A percentile compares a stretch with the other conserved stretches of the same genome.
Evolutionary conservation across 2,329 filamentous ascomycete genomes (phyloP).

Genomic region (Ophioceras dolichostomum): DNA sequence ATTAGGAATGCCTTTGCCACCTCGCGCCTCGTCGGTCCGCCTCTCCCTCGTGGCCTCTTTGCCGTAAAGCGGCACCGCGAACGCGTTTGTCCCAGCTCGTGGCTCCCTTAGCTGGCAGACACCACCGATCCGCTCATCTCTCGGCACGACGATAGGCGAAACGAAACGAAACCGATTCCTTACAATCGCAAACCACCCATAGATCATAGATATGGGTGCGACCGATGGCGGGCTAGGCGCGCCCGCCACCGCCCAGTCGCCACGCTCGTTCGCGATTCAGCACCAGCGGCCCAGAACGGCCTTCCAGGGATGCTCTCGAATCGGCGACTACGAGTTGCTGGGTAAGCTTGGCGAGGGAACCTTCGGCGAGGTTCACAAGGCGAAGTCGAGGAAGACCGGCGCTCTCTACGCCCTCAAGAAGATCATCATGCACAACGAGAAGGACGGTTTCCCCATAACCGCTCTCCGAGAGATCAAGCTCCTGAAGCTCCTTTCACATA

Average conservation of each 20-base stretch:
- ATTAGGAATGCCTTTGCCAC: too few relatives aligned
- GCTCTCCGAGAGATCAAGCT: slow-evolving; percentile 96
- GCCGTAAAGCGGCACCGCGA: too few relatives aligned
- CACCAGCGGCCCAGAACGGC: slow-evolving; percentile 42
- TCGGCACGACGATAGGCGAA: too few relatives aligned
- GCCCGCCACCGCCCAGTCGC: slow-evolving; percentile 24
- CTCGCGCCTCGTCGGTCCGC: too few relatives aligned
- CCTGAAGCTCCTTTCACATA: slow-evolving; percentile 85
- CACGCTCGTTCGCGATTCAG: slow-evolving; percentile 42
- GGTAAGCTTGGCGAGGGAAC: slow-evolving; percentile 89
- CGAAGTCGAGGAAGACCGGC: slow-evolving; percentile 62
- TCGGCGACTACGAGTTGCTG: slow-evolving; percentile 66
- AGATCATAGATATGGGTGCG: neutral
- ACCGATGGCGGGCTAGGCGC: neutral
- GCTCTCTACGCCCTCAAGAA: slow-evolving; percentile 85
- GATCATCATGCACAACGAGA: slow-evolving; percentile 99
- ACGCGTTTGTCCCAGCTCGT: too few relatives aligned
- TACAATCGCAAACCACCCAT: neutral
- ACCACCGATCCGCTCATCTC: too few relatives aligned
- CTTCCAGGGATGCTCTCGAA: slow-evolving; percentile 77
- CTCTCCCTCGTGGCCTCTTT: too few relatives aligned
- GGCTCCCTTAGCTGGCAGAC: too few relatives aligned
- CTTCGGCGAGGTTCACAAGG: slow-evolving; percentile 95
- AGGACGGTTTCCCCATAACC: slow-evolving; percentile 98
- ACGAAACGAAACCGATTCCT: neutral